Percentiles rank a stretch among this genome's conserved stretches.
Evolutionary conservation across 2,329 filamentous ascomycete genomes (phyloP).

Genomic region (Colletotrichum caudatum): DNA sequence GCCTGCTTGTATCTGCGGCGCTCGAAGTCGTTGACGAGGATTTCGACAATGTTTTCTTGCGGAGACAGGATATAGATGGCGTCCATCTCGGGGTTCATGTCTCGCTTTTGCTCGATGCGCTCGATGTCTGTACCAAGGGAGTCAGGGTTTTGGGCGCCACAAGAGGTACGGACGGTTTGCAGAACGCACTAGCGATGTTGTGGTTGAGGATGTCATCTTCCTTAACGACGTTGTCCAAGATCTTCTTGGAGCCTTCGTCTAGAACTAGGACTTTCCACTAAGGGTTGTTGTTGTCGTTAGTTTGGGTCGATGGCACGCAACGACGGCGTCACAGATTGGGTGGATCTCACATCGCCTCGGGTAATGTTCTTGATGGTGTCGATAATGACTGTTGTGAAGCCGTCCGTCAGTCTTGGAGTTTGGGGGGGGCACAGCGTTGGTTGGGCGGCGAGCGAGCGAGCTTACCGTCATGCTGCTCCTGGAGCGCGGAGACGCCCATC

Average conservation of each 20-base stretch:
- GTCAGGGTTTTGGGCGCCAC: slow-evolving; percentile 36
- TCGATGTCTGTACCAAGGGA: slow-evolving; percentile 80
- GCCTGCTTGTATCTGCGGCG: slow-evolving; percentile 82
- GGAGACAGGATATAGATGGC: slow-evolving; percentile 93
- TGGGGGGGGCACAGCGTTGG: background rate
- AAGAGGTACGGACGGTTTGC: background rate
- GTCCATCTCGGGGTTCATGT: slow-evolving; percentile 89
- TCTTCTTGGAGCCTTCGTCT: slow-evolving; percentile 84
- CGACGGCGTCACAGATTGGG: background rate
- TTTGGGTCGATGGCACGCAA: background rate
- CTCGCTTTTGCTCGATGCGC: slow-evolving; percentile 87
- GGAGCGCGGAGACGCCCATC: slow-evolving; percentile 86
- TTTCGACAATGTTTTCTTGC: slow-evolving; percentile 89
- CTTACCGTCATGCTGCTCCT: slow-evolving; percentile 68
- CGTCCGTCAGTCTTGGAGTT: slow-evolving; percentile 49
- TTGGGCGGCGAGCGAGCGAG: background rate
- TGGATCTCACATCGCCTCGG: slow-evolving; percentile 77
- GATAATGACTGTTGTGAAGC: slow-evolving; percentile 67
- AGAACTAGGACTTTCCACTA: slow-evolving; percentile 98
- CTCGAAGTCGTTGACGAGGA: slow-evolving; percentile 92
- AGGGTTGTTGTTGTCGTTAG: slow-evolving; percentile 23
- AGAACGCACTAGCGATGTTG: slow-evolving; percentile 87
- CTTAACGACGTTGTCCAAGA: slow-evolving; percentile 91
- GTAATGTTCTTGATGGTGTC: slow-evolving; percentile 82
- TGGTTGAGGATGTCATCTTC: slow-evolving; percentile 98